phyloP scores from a whole-genome alignment of 192 early-diverging fungal species.

The Coemansia sp. region DNA sequence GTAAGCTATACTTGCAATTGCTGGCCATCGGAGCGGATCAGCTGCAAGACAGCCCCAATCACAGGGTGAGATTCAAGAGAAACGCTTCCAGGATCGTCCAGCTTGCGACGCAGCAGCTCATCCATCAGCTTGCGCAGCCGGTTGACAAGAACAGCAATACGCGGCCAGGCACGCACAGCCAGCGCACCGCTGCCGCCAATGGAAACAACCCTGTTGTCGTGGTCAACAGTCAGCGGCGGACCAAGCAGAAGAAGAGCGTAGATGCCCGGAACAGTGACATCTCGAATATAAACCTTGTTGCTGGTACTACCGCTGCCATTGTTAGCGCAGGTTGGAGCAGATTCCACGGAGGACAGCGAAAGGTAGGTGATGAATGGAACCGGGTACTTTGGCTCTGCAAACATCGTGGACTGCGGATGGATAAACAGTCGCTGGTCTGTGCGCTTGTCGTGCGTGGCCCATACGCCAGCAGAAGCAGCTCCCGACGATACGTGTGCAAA shows the following conservation, averaged over 20 bases:
- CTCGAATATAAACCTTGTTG: slow-evolving; percentile 55
- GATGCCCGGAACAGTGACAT: slow-evolving; percentile 61
- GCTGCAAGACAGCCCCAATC: slow-evolving; percentile 22
- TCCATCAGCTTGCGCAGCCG: slow-evolving; percentile 74
- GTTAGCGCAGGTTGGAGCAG: not conserved
- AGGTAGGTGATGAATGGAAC: slow-evolving; percentile 73
- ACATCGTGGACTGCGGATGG: slow-evolving; percentile 81
- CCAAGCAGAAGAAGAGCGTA: slow-evolving; percentile 85
- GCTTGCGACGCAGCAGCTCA: slow-evolving; percentile 67
- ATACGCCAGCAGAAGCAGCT: not conserved
- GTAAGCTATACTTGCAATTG: not conserved
- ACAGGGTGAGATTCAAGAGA: slow-evolving; percentile 40
- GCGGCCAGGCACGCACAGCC: slow-evolving; percentile 72
- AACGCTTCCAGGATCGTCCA: slow-evolving; percentile 65
- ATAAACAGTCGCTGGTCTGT: slow-evolving; percentile 72
- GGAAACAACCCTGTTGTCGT: slow-evolving; percentile 62
- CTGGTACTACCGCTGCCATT: no score
- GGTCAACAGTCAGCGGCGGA: slow-evolving; percentile 71
- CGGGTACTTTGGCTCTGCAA: slow-evolving; percentile 60
- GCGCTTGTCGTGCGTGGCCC: slow-evolving; percentile 35
- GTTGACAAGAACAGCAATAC: slow-evolving; percentile 73
- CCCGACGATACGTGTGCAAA: not conserved
- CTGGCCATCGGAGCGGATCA: slow-evolving; percentile 36
- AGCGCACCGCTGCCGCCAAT: slow-evolving; percentile 61
- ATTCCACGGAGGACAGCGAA: slow-evolving; percentile 43